phyloP scores from a whole-genome alignment of 2,329 filamentous ascomycete genomes.

The Cladosporium sp. region DNA sequence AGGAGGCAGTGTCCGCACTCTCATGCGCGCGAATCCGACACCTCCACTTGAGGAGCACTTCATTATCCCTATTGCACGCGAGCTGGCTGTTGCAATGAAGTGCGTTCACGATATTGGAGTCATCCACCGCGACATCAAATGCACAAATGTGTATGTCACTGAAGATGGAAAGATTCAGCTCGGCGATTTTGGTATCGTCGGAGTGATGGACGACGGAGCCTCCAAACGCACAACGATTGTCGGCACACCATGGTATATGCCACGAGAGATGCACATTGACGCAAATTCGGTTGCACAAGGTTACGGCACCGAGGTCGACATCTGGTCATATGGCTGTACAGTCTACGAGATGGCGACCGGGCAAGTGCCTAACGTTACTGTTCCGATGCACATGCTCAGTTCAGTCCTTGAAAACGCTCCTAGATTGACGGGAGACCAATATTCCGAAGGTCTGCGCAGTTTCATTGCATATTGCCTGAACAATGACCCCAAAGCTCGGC shows the following conservation, averaged over 20 bases:
- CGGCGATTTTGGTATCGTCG: constrained; percentile 80
- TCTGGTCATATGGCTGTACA: constrained; percentile 81
- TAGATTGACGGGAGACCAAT: constrained; percentile 66
- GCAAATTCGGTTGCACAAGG: constrained; percentile 18
- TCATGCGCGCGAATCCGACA: constrained; percentile 47
- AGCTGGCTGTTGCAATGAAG: constrained; percentile 58
- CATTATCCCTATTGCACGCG: constrained; percentile 61
- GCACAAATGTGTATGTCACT: constrained; percentile 74
- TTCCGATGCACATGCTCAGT: constrained; percentile 45
- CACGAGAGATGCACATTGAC: constrained; percentile 61
- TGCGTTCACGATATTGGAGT: constrained; percentile 63
- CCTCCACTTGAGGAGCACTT: constrained; percentile 54
- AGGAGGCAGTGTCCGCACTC: constrained; percentile 70
- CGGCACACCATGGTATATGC: constrained; percentile 84
- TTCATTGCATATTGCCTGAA: constrained; percentile 71
- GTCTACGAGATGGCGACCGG: constrained; percentile 78
- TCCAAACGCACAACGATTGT: constrained; percentile 73
- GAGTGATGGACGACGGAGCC: constrained; percentile 69
- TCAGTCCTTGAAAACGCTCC: constrained; percentile 53
- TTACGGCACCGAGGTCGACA: constrained; percentile 58
- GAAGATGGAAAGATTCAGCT: constrained; percentile 74
- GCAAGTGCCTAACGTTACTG: constrained; percentile 57
- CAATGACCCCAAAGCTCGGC: constrained; percentile 63
- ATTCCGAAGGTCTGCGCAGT: constrained; percentile 64
- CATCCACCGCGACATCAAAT: constrained; percentile 63